phyloP scores from a whole-genome alignment of 306 rosid genomes.

The Dryas octopetala region DNA sequence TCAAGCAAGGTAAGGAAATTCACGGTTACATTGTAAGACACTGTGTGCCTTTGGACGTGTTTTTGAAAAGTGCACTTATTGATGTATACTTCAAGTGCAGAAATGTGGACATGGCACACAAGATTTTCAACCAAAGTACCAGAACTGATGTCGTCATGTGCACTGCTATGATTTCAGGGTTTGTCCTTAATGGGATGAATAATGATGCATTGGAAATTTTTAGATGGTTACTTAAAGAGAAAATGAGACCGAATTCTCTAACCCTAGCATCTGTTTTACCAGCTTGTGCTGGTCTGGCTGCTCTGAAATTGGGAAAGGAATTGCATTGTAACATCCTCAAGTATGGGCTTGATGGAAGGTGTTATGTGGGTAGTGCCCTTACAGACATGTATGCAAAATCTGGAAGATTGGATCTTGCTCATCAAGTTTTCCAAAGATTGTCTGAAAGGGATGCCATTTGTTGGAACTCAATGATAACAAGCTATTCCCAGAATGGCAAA shows the following conservation, averaged over 20 bases:
- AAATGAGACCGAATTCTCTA: constrained; percentile 56
- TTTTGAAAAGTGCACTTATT: constrained; percentile 21
- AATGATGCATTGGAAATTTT: constrained; percentile 55
- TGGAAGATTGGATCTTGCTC: constrained; percentile 74
- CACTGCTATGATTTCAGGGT: constrained; percentile 75
- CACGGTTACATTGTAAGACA: constrained; percentile 25
- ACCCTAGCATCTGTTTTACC: constrained; percentile 72
- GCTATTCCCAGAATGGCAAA: constrained; percentile 64
- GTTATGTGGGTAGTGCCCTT: constrained; percentile 65
- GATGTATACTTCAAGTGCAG: constrained; percentile 30
- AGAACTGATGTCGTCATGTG: constrained; percentile 52
- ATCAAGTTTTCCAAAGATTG: constrained; percentile 45
- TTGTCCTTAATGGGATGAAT: constrained; percentile 53
- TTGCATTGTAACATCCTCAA: constrained; percentile 60
- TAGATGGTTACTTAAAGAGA: constrained; percentile 58
- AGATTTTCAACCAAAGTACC: constrained; percentile 12
- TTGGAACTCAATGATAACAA: constrained; percentile 72
- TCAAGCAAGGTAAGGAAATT: constrained; percentile 26
- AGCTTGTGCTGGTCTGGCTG: constrained; percentile 61
- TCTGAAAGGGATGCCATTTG: constrained; percentile 61
- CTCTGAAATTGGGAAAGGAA: constrained; percentile 66
- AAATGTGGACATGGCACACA: constrained; percentile 8
- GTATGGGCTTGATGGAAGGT: constrained; percentile 36
- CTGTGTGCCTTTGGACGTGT: constrained; percentile 17
- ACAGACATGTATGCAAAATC: constrained; percentile 77